phyloP scores from a whole-genome alignment of 495 filamentous ascomycete species.

The Chaetomium cochliodes region DNA sequence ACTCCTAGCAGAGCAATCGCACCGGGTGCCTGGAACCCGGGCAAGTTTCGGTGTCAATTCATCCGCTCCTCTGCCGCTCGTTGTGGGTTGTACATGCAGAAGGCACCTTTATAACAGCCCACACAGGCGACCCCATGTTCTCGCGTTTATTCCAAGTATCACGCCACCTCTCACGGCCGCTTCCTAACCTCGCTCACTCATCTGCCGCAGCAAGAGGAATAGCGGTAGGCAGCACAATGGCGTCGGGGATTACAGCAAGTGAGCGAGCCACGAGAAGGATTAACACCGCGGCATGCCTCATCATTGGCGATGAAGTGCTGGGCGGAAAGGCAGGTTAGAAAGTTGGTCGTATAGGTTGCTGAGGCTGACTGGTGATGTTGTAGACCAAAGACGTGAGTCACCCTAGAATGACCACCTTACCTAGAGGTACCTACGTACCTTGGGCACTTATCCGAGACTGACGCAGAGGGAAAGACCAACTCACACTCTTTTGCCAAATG shows the following conservation, averaged over 20 bases:
- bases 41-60: neutral
- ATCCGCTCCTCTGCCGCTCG: neutral
- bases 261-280: constrained; percentile 62
- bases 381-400: constrained; percentile 41
- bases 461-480: constrained; percentile 64
- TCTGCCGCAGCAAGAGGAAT: constrained; percentile 36
- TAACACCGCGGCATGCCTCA: constrained; percentile 86
- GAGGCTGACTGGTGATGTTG: constrained; percentile 19
- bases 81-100: too few relatives aligned
- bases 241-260: constrained; percentile 47
- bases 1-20: neutral
- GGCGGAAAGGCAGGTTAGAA: constrained; percentile 76
- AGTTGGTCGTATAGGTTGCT: neutral
- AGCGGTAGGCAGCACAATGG: constrained; percentile 41
- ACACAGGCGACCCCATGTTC: constrained; percentile 56
- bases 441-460: too few relatives aligned
- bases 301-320: constrained; percentile 95
- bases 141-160: constrained; percentile 68
- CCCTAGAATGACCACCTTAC: neutral
- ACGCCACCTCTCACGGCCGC: constrained; percentile 66
- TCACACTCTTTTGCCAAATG: constrained; percentile 87
- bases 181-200: constrained; percentile 53
- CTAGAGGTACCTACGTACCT: too few relatives aligned
- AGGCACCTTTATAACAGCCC: neutral
- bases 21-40: neutral